Evolutionary conservation across 2,329 filamentous ascomycete genomes (phyloP).

Genomic region (Verruconis gallopava): DNA sequence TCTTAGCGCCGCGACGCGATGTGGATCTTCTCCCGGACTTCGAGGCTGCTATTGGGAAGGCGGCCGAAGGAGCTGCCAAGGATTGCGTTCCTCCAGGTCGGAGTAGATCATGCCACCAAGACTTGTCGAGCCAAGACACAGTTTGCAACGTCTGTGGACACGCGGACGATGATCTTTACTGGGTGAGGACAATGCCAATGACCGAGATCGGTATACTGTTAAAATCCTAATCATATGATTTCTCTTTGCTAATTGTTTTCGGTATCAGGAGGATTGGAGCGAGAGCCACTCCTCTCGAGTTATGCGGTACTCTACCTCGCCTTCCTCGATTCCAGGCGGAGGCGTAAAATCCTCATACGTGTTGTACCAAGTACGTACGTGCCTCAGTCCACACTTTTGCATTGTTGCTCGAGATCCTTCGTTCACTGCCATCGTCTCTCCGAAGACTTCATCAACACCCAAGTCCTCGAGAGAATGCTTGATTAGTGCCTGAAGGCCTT

Average conservation of each 20-base stretch:
- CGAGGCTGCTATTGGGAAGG: neutral
- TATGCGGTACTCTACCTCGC: slow-evolving; percentile 5
- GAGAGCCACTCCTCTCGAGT: slow-evolving; percentile 4
- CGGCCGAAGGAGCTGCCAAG: neutral
- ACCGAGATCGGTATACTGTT: too few species aligned
- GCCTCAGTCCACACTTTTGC: slow-evolving; percentile 5
- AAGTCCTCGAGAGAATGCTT: slow-evolving; percentile 4
- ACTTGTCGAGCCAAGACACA: too few species aligned
- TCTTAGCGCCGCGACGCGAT: neutral
- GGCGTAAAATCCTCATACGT: slow-evolving; percentile 7
- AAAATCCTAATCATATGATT: too few species aligned
- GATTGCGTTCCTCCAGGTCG: too few species aligned
- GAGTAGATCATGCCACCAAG: too few species aligned
- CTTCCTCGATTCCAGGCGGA: slow-evolving; percentile 5
- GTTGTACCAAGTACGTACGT: slow-evolving; percentile 6
- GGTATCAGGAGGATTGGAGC: too few species aligned
- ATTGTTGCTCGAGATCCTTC: slow-evolving; percentile 2
- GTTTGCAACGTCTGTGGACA: too few species aligned
- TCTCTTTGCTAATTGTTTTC: too few species aligned
- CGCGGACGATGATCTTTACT: too few species aligned
- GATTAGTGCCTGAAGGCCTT: slow-evolving; percentile 5
- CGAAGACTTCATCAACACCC: slow-evolving; percentile 5
- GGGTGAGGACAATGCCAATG: too few species aligned
- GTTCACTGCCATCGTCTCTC: slow-evolving; percentile 6
- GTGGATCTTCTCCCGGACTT: too few species aligned